Evolutionary conservation across 148 eudicot genomes (phyloP).

Genomic region (Beta vulgaris): DNA sequence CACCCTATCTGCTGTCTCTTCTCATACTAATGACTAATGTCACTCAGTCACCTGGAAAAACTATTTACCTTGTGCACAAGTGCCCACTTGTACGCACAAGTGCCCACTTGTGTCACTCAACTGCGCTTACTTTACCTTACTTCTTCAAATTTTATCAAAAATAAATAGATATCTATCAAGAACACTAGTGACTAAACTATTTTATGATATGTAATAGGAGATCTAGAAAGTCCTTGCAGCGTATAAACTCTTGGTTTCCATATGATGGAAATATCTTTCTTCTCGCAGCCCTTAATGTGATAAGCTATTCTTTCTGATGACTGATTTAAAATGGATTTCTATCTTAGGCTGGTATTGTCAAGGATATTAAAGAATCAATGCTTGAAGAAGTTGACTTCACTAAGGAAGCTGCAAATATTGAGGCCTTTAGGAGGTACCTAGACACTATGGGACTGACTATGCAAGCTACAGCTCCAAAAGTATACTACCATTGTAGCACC

Average conservation of each 20-base stretch:
- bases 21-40: too few relatives aligned
- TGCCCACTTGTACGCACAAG: neutral
- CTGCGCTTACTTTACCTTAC: neutral
- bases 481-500: constrained; percentile 71
- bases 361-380: constrained; percentile 93
- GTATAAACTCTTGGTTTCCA: neutral
- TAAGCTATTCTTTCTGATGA: neutral
- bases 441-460: constrained; percentile 75
- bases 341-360: constrained; percentile 81
- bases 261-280: neutral
- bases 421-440: constrained; percentile 79
- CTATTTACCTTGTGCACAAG: neutral
- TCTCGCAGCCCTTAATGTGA: neutral
- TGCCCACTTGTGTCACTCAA: neutral
- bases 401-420: constrained; percentile 87
- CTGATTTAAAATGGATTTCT: neutral
- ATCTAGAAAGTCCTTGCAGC: neutral
- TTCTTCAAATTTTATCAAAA: too few relatives aligned
- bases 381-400: constrained; percentile 97
- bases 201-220: neutral
- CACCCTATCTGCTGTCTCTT: too few relatives aligned
- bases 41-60: neutral
- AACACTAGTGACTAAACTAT: neutral
- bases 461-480: constrained; percentile 95
- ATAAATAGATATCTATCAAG: neutral